These are phyloP conservation scores for Discostella stelligeroides DNA, from an alignment of 108 stramenopile genomes.

Conservation along the genomic window DNA sequence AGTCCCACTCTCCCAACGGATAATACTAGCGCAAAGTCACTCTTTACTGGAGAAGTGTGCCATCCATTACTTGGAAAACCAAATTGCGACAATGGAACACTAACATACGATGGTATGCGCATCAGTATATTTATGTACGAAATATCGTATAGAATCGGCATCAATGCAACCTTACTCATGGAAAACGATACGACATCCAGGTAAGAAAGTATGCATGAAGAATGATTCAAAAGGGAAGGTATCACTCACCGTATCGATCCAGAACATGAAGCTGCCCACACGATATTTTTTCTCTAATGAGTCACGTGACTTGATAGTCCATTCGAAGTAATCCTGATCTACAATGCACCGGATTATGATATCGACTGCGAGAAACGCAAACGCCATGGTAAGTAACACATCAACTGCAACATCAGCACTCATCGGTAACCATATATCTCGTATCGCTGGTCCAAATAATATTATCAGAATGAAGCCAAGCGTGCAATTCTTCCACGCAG, in stretches of 20 bases:
- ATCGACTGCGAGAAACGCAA: neutral
- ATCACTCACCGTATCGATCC: conserved; percentile 12
- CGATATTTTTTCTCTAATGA: neutral
- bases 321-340: conserved; percentile 1
- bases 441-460: neutral
- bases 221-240: too few species aligned
- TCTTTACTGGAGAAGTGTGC: conserved; percentile 6
- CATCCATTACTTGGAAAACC: conserved; percentile 59
- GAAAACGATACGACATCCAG: too few species aligned
- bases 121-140: conserved; percentile 43
- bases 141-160: conserved; percentile 64
- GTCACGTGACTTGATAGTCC: neutral
- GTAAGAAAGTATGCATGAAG: too few species aligned
- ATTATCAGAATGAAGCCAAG: neutral
- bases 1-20: conserved; percentile 60
- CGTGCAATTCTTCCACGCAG: neutral
- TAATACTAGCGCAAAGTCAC: conserved; percentile 46
- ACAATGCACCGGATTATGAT: neutral
- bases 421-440: conserved; percentile 1
- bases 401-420: neutral
- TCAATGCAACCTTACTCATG: neutral
- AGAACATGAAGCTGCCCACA: conserved; percentile 9
- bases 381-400: neutral
- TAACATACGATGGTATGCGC: neutral
- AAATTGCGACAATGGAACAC: conserved; percentile 39